These are phyloP conservation scores for Onygena corvina DNA, from an alignment of 2,329 filamentous ascomycete genomes.

Conservation along the genomic window DNA sequence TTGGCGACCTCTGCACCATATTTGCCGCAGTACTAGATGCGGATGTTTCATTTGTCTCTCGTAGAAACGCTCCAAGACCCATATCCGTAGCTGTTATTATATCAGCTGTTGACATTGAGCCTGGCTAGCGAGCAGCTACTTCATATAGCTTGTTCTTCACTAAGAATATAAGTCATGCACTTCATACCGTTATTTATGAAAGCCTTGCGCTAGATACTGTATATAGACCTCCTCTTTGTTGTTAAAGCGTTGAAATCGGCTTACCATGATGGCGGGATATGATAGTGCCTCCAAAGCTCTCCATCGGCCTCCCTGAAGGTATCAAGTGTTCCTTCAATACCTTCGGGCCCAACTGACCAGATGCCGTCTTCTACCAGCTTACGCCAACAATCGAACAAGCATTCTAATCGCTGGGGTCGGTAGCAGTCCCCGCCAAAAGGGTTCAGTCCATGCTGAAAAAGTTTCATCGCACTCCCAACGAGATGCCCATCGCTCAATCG, in stretches of 20 bases:
- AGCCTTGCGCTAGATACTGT: background rate
- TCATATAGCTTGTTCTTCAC: no score
- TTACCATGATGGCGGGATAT: constrained; percentile 5
- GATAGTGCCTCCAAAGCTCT: constrained; percentile 4
- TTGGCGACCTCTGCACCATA: no score
- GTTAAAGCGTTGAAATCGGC: background rate
- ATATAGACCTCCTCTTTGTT: background rate
- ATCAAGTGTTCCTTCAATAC: constrained; percentile 6
- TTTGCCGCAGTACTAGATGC: no score
- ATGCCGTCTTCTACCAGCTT: constrained; percentile 6
- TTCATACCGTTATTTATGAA: background rate
- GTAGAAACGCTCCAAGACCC: no score
- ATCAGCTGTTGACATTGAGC: no score
- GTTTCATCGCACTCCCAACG: background rate
- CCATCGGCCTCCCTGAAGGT: constrained; percentile 3
- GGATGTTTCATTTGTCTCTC: no score
- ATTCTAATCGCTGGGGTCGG: constrained; percentile 2
- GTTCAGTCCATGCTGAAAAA: constrained; percentile 7
- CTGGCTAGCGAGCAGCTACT: no score
- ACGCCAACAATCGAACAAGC: constrained; percentile 7
- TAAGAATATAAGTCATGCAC: no score
- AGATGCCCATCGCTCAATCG: constrained; percentile 4
- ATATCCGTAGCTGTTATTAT: no score
- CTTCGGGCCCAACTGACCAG: constrained; percentile 3
- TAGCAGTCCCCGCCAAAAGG: background rate